Evolutionary conservation across 768 basidiomycete species (phyloP).

Genomic region (Amanita subjunquillea): DNA sequence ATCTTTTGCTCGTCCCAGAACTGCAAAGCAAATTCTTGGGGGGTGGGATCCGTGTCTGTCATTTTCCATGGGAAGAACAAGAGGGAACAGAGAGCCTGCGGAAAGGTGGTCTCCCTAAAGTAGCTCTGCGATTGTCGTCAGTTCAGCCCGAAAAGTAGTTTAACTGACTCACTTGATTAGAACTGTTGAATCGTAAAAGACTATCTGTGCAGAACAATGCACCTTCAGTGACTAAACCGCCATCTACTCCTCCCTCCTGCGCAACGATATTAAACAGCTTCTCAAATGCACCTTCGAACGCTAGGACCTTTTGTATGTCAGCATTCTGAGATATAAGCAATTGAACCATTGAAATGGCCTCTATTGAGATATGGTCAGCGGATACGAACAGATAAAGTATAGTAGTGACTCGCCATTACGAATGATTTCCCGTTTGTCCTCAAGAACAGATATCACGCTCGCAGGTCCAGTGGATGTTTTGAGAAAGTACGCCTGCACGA

Average conservation of each 20-base stretch:
- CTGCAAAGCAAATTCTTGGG: slow-evolving; percentile 88
- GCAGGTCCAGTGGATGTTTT: slow-evolving; percentile 70
- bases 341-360: slow-evolving; percentile 78
- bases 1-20: slow-evolving; percentile 93
- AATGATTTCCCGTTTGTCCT: slow-evolving; percentile 84
- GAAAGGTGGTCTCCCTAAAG: slow-evolving; percentile 81
- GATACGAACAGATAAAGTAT: neutral
- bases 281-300: slow-evolving; percentile 96
- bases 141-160: slow-evolving; percentile 3
- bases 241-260: slow-evolving; percentile 86
- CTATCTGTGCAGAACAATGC: slow-evolving; percentile 80
- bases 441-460: slow-evolving; percentile 63
- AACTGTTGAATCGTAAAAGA: slow-evolving; percentile 86
- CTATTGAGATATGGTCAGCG: slow-evolving; percentile 22
- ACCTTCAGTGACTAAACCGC: slow-evolving; percentile 77
- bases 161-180: slow-evolving; percentile 67
- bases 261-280: slow-evolving; percentile 83
- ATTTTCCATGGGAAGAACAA: slow-evolving; percentile 63
- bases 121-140: slow-evolving; percentile 57
- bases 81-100: slow-evolving; percentile 54
- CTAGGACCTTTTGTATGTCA: slow-evolving; percentile 93
- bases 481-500: slow-evolving; percentile 86
- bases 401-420: slow-evolving; percentile 55
- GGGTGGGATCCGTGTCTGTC: slow-evolving; percentile 45
- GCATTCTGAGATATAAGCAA: slow-evolving; percentile 75